These are phyloP conservation scores for Fusarium lateritium DNA, from an alignment of 2,329 filamentous ascomycete species.

Conservation along the genomic window DNA sequence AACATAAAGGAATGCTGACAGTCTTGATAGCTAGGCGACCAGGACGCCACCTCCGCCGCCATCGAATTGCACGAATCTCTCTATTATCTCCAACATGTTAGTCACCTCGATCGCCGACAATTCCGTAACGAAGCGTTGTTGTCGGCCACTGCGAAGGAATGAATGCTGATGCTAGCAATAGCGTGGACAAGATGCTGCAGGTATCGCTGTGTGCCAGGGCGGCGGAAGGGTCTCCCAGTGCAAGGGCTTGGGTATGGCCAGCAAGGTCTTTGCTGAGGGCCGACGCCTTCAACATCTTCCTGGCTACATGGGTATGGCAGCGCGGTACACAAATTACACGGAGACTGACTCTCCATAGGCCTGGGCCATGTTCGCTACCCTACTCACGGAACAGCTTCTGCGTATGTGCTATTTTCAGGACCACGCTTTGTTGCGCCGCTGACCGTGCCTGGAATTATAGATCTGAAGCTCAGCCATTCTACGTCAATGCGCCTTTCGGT, in stretches of 20 bases:
- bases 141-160: slow-evolving; percentile 23
- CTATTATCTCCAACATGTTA: slow-evolving; percentile 75
- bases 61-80: slow-evolving; percentile 79
- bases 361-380: slow-evolving; percentile 91
- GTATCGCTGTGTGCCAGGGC: slow-evolving; percentile 83
- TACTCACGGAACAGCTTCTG: slow-evolving; percentile 83
- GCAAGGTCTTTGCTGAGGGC: slow-evolving; percentile 82
- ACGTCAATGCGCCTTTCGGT: slow-evolving; percentile 78
- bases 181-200: slow-evolving; percentile 89
- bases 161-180: slow-evolving; percentile 57
- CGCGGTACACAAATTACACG: slow-evolving; percentile 9
- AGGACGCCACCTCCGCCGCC: slow-evolving; percentile 63
- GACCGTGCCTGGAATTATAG: slow-evolving; percentile 58
- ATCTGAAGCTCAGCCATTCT: slow-evolving; percentile 92
- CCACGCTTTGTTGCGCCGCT: neutral
- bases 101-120: slow-evolving; percentile 28
- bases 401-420: slow-evolving; percentile 45
- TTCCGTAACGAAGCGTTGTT: slow-evolving; percentile 1
- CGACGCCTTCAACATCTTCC: slow-evolving; percentile 71
- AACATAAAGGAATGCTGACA: slow-evolving; percentile 18
- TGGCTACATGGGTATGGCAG: slow-evolving; percentile 79
- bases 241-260: slow-evolving; percentile 88
- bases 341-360: slow-evolving; percentile 37
- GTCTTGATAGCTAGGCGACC: slow-evolving; percentile 51
- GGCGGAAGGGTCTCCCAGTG: slow-evolving; percentile 89